These are phyloP conservation scores for Hypholoma fasciculare DNA, from an alignment of 768 basidiomycete species.

Conservation along the genomic window DNA sequence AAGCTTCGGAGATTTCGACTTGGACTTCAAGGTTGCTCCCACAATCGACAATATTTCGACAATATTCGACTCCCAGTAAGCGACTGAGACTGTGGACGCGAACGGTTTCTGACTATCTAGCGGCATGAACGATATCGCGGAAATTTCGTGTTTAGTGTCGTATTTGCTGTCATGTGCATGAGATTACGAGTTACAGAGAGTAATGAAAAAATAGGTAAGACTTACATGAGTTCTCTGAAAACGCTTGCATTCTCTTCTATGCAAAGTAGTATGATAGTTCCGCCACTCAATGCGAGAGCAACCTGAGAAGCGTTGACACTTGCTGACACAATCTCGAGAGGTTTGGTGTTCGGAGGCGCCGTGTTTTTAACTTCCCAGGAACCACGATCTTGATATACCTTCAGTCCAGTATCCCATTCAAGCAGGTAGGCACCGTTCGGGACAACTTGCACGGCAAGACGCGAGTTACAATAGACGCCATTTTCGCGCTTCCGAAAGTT, in stretches of 20 bases:
- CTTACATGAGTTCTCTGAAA: conserved; percentile 18
- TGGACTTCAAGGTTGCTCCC: conserved; percentile 23
- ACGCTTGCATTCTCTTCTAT: conserved; percentile 36
- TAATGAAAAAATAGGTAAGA: not conserved
- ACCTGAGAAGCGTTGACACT: conserved; percentile 70
- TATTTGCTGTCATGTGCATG: conserved; percentile 4
- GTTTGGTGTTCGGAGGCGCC: conserved; percentile 4
- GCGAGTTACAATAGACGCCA: conserved; percentile 43
- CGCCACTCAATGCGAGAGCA: conserved; percentile 56
- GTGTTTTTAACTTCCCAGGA: conserved; percentile 32
- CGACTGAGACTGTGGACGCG: conserved; percentile 55
- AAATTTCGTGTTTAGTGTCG: conserved; percentile 49
- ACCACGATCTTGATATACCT: conserved; percentile 39
- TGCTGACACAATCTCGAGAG: conserved; percentile 62
- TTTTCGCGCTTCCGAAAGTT: conserved; percentile 47
- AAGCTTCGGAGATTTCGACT: conserved; percentile 30
- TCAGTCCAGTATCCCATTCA: conserved; percentile 49
- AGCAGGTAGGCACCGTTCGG: conserved; percentile 53
- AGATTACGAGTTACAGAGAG: not conserved
- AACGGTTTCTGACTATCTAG: conserved; percentile 46
- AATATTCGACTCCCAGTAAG: conserved; percentile 72
- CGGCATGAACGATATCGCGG: conserved; percentile 67
- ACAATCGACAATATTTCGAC: conserved; percentile 54
- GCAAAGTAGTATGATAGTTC: conserved; percentile 51
- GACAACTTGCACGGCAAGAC: conserved; percentile 75